Base-by-base conservation (phyloP, 129 eudicot species). In the Chrysanthemum seticuspe region DNA sequence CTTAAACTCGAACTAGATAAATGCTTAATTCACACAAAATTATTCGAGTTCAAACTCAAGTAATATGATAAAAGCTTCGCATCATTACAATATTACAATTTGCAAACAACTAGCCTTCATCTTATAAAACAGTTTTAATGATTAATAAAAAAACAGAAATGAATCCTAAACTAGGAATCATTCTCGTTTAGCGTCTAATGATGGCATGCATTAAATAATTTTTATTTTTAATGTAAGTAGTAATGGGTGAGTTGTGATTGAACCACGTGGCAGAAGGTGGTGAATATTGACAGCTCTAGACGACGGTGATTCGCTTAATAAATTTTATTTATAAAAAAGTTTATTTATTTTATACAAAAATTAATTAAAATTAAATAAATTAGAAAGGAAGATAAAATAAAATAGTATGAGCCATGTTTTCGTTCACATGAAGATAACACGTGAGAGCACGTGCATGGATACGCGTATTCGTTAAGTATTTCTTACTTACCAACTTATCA, bases 401-500 rank as follows among this genome's bases (percentile, higher is more conserved):
- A 57, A 16, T 10, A 18, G 6, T 40, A 44, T 16, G 3, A 58
- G n/a, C 6, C 6, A 64, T 29, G 47, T 70, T 70, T 13, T 40
- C 79, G 68, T 74, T 60, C 86, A 79, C 85, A 84, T 77, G 89
- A 77, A 57, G 77, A 76, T 68, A 70, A 62, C 81, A 70, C 89
- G 83, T 90, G 89, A 79, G 83, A 73, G 65, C 85, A 86, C 73
- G 85, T 86, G 87, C 3, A 29, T 2, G 45, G 18, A 11, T 60
- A 52, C 81, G 81, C 81, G 76, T 76, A 69, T 34, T 34, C 23
- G 47, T 1, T 40, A 36, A 29, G 34, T 5, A 40, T 40, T 40
- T 40, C 47, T 40, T 0, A 40, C 47, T 40, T 40, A 7, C 1
- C 2, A 40, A 40, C 10, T 40, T 40, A 40, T 40, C 47, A 40